Conservation (phyloP, 257 asterid species). For the Ilex aquifolium region DNA sequence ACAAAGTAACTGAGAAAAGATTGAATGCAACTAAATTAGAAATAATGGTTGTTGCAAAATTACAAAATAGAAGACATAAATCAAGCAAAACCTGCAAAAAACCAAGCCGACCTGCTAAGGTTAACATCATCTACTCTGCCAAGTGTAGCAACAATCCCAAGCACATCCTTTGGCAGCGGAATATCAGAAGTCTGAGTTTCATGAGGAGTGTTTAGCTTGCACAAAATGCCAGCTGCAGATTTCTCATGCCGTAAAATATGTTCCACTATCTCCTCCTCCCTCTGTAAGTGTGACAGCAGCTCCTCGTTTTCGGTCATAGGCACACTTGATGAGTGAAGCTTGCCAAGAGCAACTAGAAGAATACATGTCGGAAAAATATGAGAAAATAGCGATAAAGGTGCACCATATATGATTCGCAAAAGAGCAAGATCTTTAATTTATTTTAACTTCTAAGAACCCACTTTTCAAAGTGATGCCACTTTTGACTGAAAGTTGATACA, state of each 20-base stretch:
- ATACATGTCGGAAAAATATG: neutral
- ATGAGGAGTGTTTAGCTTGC: conserved; percentile 35
- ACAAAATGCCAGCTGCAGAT: conserved; percentile 60
- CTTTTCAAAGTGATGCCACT: no score
- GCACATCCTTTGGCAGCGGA: conserved; percentile 45
- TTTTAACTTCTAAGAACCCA: no score
- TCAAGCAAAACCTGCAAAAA: conserved; percentile 13
- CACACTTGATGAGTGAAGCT: conserved; percentile 31
- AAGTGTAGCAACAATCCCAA: conserved; percentile 74
- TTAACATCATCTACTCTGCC: conserved; percentile 58
- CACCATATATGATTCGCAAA: neutral
- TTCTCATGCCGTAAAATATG: conserved; percentile 42
- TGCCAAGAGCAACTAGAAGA: conserved; percentile 53
- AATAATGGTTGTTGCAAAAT: neutral
- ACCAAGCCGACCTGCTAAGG: conserved; percentile 66
- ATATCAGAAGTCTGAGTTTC: conserved; percentile 37
- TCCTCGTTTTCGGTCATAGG: conserved; percentile 24
- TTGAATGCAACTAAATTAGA: neutral
- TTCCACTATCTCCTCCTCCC: conserved; percentile 42
- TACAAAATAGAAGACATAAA: neutral
- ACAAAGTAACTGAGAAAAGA: no score
- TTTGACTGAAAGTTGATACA: no score
- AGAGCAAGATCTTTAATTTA: no score
- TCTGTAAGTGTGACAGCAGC: conserved; percentile 14
- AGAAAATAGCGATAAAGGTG: neutral